Percentiles rank a stretch among this genome's conserved stretches.
Evolutionary conservation across 306 rosid genomes (phyloP).

Genomic region (Morella rubra): DNA sequence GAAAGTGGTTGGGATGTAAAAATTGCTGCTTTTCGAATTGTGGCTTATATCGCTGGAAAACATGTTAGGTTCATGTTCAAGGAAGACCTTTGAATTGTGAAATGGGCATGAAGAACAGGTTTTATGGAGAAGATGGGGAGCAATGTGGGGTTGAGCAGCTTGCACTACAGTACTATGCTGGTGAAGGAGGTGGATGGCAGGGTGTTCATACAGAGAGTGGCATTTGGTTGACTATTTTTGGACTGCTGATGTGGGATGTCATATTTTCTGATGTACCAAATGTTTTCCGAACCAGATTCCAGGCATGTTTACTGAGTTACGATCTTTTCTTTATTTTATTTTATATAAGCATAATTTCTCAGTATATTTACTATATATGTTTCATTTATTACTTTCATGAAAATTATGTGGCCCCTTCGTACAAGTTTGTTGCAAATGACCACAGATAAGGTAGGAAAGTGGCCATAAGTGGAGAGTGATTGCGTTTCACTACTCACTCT

Average conservation of each 20-base stretch:
- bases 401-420: no score
- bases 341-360: neutral
- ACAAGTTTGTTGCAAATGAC: neutral
- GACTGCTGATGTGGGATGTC: constrained; percentile 92
- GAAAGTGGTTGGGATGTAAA: neutral
- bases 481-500: neutral
- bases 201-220: constrained; percentile 93
- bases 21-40: neutral
- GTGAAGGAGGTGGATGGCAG: constrained; percentile 87
- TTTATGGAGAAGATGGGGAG: constrained; percentile 84
- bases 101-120: constrained; percentile 75
- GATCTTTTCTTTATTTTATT: constrained; percentile 12
- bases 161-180: constrained; percentile 76
- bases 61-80: constrained; percentile 64
- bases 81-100: constrained; percentile 85
- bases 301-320: constrained; percentile 48
- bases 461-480: neutral
- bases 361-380: neutral
- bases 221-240: constrained; percentile 92
- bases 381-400: neutral
- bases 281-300: constrained; percentile 86
- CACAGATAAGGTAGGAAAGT: neutral
- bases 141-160: constrained; percentile 94
- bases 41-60: constrained; percentile 17
- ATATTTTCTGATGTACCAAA: constrained; percentile 73